These are phyloP conservation scores for Monosporascus sp. DNA, from an alignment of 2,329 filamentous ascomycete species.

Conservation along the genomic window DNA sequence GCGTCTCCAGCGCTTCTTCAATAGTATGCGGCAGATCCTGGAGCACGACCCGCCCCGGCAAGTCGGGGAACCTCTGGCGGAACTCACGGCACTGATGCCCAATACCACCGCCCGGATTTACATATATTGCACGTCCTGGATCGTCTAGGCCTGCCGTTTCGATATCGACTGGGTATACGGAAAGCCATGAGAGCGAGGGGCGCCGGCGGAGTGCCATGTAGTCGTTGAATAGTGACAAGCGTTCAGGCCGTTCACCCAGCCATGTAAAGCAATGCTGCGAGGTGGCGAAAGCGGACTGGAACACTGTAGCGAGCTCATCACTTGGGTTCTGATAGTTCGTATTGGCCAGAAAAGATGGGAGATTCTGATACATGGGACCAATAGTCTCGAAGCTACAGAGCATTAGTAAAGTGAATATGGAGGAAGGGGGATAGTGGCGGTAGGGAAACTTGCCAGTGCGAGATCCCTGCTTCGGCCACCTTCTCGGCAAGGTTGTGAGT, in stretches of 20 bases:
- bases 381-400: slow-evolving; percentile 4
- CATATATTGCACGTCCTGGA: too few species aligned
- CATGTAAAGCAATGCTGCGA: slow-evolving; percentile 4
- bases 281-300: slow-evolving; percentile 11
- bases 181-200: slow-evolving; percentile 11
- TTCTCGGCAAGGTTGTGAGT: slow-evolving; percentile 2
- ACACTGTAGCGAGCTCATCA: slow-evolving; percentile 10
- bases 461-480: slow-evolving; percentile 1
- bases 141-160: background rate
- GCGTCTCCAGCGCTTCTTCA: too few species aligned
- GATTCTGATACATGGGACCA: slow-evolving; percentile 2
- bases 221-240: slow-evolving; percentile 12
- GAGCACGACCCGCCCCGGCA: too few species aligned
- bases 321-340: slow-evolving; percentile 11
- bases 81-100: too few species aligned
- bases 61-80: too few species aligned
- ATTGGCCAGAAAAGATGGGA: slow-evolving; percentile 11
- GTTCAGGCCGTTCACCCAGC: slow-evolving; percentile 5
- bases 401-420: too few species aligned
- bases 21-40: too few species aligned
- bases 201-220: slow-evolving; percentile 14
- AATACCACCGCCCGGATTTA: too few species aligned
- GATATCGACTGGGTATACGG: slow-evolving; percentile 14
- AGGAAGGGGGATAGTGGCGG: too few species aligned
- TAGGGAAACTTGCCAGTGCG: slow-evolving; percentile 1